Evolutionary conservation across 179 eudicot genomes (phyloP).

Genomic region (Gypsophila paniculata): DNA sequence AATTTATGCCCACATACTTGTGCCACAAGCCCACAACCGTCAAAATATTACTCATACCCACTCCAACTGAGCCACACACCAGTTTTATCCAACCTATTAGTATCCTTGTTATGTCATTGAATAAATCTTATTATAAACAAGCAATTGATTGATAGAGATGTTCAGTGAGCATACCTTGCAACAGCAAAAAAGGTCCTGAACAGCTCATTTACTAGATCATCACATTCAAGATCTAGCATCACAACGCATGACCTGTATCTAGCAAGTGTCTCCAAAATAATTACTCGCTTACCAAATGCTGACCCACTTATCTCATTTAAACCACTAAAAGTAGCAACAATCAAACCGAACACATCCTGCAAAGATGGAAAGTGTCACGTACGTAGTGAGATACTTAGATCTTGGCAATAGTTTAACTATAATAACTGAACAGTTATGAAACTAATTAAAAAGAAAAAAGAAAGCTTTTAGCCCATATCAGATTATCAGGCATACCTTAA

Average conservation of each 20-base stretch:
- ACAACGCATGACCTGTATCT: conserved; percentile 94
- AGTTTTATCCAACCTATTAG: neutral
- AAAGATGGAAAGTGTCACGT: conserved; percentile 7
- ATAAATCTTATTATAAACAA: neutral
- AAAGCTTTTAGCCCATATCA: neutral
- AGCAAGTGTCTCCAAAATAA: conserved; percentile 88
- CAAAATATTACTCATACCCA: neutral
- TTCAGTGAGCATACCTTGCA: conserved; percentile 58
- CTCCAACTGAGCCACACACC: neutral
- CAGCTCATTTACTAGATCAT: conserved; percentile 80
- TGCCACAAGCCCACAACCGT: no score
- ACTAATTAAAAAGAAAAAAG: neutral
- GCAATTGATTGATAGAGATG: conserved; percentile 9
- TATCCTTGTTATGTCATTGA: neutral
- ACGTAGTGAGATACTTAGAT: neutral
- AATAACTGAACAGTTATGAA: no score
- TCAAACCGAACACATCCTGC: conserved; percentile 80
- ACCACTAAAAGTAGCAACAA: conserved; percentile 78
- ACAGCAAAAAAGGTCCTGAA: conserved; percentile 70
- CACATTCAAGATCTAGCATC: conserved; percentile 98
- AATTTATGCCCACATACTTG: no score
- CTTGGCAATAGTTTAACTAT: neutral
- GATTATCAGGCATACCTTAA: conserved; percentile 48
- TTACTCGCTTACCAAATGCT: conserved; percentile 79
- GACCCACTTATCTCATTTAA: conserved; percentile 70